Conservation (phyloP, 2,329 filamentous ascomycete species). For the Coleophoma crateriformis region DNA sequence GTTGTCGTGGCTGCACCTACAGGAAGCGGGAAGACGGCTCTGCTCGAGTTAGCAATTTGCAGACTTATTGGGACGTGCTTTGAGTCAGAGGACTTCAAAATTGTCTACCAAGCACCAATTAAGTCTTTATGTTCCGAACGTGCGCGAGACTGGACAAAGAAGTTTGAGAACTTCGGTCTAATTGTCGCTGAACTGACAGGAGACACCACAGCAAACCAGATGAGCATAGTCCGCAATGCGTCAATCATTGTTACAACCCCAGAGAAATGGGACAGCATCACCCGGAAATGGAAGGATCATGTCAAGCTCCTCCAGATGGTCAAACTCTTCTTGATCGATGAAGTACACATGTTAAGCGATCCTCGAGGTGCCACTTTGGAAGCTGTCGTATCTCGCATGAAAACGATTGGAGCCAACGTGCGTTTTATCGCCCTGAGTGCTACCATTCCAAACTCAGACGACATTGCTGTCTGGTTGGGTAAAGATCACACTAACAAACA, state of each 20-base stretch:
- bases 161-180: constrained; percentile 63
- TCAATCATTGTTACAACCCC: constrained; percentile 83
- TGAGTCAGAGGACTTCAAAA: constrained; percentile 62
- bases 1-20: constrained; percentile 77
- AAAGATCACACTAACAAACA: constrained; percentile 53
- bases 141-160: constrained; percentile 70
- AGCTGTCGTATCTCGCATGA: constrained; percentile 83
- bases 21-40: constrained; percentile 77
- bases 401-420: constrained; percentile 67
- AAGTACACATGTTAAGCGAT: constrained; percentile 83
- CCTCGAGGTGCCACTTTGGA: constrained; percentile 74
- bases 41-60: constrained; percentile 79
- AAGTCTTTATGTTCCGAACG: constrained; percentile 78
- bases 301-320: constrained; percentile 68
- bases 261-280: constrained; percentile 90
- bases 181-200: constrained; percentile 75
- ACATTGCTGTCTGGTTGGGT: constrained; percentile 77
- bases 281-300: constrained; percentile 81
- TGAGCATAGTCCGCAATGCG: constrained; percentile 64
- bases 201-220: constrained; percentile 64
- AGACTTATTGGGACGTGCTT: constrained; percentile 51
- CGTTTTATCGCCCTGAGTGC: constrained; percentile 79
- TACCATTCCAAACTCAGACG: constrained; percentile 75
- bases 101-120: constrained; percentile 80
- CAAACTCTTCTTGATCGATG: constrained; percentile 78